Evolutionary conservation across 2,329 filamentous ascomycete genomes (phyloP).

Genomic region (Ilyonectria destructans): DNA sequence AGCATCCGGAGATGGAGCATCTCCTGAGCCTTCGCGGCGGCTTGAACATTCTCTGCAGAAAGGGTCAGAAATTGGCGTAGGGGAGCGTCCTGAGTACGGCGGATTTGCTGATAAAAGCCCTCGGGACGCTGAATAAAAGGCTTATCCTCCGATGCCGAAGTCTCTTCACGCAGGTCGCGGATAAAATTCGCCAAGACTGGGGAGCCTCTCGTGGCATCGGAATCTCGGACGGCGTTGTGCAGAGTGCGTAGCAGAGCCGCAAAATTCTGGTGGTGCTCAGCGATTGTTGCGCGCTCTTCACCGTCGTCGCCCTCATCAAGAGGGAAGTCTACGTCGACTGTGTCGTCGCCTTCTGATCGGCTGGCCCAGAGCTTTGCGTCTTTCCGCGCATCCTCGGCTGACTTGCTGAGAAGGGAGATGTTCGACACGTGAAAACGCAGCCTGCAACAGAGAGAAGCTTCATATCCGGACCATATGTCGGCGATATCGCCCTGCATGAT

Average conservation of each 20-base stretch:
- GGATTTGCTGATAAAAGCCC: slow-evolving; percentile 27
- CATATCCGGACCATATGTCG: slow-evolving; percentile 15
- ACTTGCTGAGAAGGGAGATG: slow-evolving; percentile 33
- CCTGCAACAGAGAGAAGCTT: slow-evolving; percentile 13
- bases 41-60: slow-evolving; percentile 16
- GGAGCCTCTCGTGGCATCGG: slow-evolving; percentile 25
- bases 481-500: slow-evolving; percentile 9
- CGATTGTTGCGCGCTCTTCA: slow-evolving; percentile 12
- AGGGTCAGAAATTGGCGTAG: neutral
- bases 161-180: slow-evolving; percentile 22
- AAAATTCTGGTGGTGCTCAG: slow-evolving; percentile 26
- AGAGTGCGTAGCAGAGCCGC: slow-evolving; percentile 27
- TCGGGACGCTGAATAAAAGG: slow-evolving; percentile 25
- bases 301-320: slow-evolving; percentile 18
- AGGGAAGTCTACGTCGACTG: slow-evolving; percentile 19
- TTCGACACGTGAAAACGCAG: slow-evolving; percentile 21
- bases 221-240: slow-evolving; percentile 25
- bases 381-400: slow-evolving; percentile 21
- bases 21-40: slow-evolving; percentile 25
- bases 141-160: neutral
- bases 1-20: slow-evolving; percentile 29
- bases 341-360: neutral
- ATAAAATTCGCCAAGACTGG: slow-evolving; percentile 23
- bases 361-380: neutral
- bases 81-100: slow-evolving; percentile 12